phyloP scores from a whole-genome alignment of 306 rosid genomes.

The Castanea crenata region DNA sequence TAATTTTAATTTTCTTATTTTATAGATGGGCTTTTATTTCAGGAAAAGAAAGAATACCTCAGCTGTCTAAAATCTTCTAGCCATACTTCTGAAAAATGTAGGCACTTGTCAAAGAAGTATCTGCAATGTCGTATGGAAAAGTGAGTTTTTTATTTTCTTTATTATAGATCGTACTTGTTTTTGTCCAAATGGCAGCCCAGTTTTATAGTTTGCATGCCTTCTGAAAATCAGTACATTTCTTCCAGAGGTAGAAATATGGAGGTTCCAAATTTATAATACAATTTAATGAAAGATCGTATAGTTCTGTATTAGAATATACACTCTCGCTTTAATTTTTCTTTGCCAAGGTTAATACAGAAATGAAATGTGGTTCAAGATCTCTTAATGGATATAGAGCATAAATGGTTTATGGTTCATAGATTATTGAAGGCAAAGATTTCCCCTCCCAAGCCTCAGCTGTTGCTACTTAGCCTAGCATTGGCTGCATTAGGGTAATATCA shows the following conservation, averaged over 20 bases:
- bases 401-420: too few relatives aligned
- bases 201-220: background rate
- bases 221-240: background rate
- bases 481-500: too few relatives aligned
- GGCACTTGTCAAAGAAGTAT: constrained; percentile 73
- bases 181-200: background rate
- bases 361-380: background rate
- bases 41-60: constrained; percentile 90
- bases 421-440: too few relatives aligned
- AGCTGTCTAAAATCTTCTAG: constrained; percentile 65
- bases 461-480: too few relatives aligned
- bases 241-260: background rate
- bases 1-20: background rate
- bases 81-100: constrained; percentile 78
- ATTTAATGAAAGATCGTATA: background rate
- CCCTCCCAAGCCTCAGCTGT: too few relatives aligned
- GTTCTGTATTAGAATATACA: background rate
- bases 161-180: background rate
- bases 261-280: background rate
- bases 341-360: background rate
- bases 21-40: constrained; percentile 24
- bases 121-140: constrained; percentile 88
- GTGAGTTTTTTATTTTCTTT: constrained; percentile 48
- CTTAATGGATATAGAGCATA: background rate
- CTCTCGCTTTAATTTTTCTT: background rate